Evolutionary conservation across 2,329 filamentous ascomycete species (phyloP).

Genomic region (Botrytis elliptica): DNA sequence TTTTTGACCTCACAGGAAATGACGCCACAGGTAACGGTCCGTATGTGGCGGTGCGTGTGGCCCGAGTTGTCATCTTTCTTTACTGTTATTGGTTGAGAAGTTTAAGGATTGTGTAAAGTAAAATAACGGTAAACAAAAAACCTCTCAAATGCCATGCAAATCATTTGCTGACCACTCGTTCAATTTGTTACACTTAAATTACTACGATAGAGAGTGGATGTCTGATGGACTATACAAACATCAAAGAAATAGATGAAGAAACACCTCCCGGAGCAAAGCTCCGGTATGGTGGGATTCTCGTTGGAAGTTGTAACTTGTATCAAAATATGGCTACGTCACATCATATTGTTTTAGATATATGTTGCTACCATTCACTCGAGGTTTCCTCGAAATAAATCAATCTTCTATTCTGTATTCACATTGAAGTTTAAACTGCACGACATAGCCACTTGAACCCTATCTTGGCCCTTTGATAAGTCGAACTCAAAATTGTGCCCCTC

Average conservation of each 20-base stretch:
- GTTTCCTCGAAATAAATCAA: not conserved
- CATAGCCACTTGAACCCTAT: not conserved
- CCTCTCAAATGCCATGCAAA: not conserved
- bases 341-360: not conserved
- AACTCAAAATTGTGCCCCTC: not conserved
- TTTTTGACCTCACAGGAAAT: not conserved
- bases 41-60: conserved; percentile 8
- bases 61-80: not conserved
- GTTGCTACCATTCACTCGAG: conserved; percentile 7
- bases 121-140: not conserved
- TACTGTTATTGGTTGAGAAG: not conserved
- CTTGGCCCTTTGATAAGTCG: not conserved
- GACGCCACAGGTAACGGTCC: not conserved
- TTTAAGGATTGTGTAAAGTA: not conserved
- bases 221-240: not conserved
- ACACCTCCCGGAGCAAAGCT: not conserved
- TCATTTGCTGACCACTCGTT: not conserved
- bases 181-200: not conserved
- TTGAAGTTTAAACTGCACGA: not conserved
- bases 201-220: not conserved
- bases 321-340: conserved; percentile 7
- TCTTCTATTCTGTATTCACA: not conserved
- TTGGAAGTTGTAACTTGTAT: not conserved
- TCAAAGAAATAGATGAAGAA: conserved; percentile 1
- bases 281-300: not conserved